These are phyloP conservation scores for Ammopiptanthus mongolicus DNA, from an alignment of 306 rosid species.

Conservation along the genomic window DNA sequence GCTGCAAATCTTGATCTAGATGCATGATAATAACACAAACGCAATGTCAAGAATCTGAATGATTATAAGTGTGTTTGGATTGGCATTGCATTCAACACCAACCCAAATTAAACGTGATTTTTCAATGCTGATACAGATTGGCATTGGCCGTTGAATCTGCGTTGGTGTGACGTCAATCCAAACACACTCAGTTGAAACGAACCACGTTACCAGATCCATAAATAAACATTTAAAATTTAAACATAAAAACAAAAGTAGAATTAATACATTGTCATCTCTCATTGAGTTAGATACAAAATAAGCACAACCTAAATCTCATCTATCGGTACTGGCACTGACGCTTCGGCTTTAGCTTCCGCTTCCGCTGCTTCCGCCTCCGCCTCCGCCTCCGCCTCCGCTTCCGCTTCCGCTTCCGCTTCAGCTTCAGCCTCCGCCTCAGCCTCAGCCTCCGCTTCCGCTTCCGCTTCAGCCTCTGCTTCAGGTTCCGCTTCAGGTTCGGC, in stretches of 20 bases:
- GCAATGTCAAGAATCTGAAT: neutral
- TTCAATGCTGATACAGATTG: too few relatives aligned
- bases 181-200: too few relatives aligned
- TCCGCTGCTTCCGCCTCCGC: neutral
- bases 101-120: too few relatives aligned
- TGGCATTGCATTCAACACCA: too few relatives aligned
- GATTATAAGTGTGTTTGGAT: neutral
- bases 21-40: neutral
- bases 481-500: neutral
- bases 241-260: too few relatives aligned
- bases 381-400: neutral
- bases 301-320: conserved; percentile 34
- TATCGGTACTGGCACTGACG: conserved; percentile 9
- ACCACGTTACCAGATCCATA: neutral
- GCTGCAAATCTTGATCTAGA: neutral
- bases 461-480: neutral
- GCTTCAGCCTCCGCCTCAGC: neutral
- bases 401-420: neutral
- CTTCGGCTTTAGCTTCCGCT: neutral
- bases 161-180: too few relatives aligned
- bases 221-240: neutral
- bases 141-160: too few relatives aligned
- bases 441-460: neutral
- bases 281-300: neutral
- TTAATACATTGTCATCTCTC: neutral